A percentile compares a stretch with the other conserved stretches of the same genome.
Evolutionary conservation across 2,329 filamentous ascomycete species (phyloP).

Genomic region (Nemania abortiva): DNA sequence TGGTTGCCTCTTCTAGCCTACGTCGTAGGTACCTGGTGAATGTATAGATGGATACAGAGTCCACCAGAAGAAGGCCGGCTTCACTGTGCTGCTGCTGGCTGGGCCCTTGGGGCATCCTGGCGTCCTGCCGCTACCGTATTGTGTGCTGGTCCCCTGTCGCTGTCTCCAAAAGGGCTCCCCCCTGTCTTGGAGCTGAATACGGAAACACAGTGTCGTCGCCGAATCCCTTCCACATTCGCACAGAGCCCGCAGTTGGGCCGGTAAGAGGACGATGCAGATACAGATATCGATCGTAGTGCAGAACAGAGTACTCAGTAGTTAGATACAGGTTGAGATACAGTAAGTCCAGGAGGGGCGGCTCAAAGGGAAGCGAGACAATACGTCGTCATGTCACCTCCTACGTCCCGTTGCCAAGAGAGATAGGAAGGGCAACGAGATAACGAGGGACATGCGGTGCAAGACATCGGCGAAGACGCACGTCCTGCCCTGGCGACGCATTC

Average conservation of each 20-base stretch:
- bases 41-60: background rate
- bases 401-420: conserved; percentile 21
- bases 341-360: conserved; percentile 11
- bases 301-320: too few relatives aligned
- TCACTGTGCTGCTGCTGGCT: conserved; percentile 33
- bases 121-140: conserved; percentile 33
- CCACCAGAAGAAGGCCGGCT: conserved; percentile 6
- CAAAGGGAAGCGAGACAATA: conserved; percentile 33
- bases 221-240: conserved; percentile 33
- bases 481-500: conserved; percentile 12
- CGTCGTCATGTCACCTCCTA: conserved; percentile 30
- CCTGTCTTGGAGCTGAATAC: conserved; percentile 39
- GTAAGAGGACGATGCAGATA: conserved; percentile 31
- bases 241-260: conserved; percentile 38
- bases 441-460: conserved; percentile 29
- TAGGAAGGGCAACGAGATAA: conserved; percentile 19
- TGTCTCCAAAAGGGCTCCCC: conserved; percentile 37
- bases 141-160: conserved; percentile 32
- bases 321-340: too few relatives aligned
- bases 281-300: conserved; percentile 2
- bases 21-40: background rate
- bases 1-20: conserved; percentile 37
- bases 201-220: conserved; percentile 37
- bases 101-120: conserved; percentile 13
- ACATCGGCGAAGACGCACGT: conserved; percentile 15